Base-by-base conservation (phyloP, 2,329 filamentous ascomycete species). In the Alternaria brassicae region DNA sequence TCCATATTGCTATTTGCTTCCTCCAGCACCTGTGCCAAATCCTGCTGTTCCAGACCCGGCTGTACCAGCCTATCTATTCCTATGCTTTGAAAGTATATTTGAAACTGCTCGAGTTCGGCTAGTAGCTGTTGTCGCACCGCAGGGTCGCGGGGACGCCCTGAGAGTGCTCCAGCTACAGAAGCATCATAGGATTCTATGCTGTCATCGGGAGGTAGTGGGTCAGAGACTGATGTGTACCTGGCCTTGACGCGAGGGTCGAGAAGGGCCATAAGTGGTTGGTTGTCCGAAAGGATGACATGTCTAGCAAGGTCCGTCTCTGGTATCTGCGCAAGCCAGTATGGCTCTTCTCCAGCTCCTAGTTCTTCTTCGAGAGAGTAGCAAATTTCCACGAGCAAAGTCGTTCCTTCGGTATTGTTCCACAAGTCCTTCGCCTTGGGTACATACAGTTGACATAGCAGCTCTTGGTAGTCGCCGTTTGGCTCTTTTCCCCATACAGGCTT, bases 401-500 rank as follows among this genome's bases (percentile, higher is more conserved):
- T 88, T 13, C 86, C 87, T 69, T 92, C 89, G 0, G 90, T 84
- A 4, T 89, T 92, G 73, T 93, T 93, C 93, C 93, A 97, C 3
- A 96, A 81, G 67, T 94, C 91, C 72, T 93, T 94, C 4, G 90
- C 85, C 42, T 90, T 87, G 56, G 87, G 83, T 27, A 92, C 84
- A 72, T 97, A 97, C 2, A 96, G 83, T 70, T 90, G 87, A 4
- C 88, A 87, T 70, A 92, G 86, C 36, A 97, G 85, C 55, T 86
- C 83, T 65, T 92, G 86, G 44, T 88, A 83, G 12, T 85, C 82
- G 28, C 87, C 85, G 1, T 88, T 84, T 5, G 91, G 86, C 69
- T 87, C 84, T 61, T 89, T 85, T 51, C 91, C 93, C 94, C 95
- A 98, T 30, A 98, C 86, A 0, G 88, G 86, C 32, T 89, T 89